Percentiles rank a stretch among this genome's conserved stretches.
These are phyloP conservation scores for Phytophthora tentaculata DNA, from an alignment of 352 stramenopile genomes.

Conservation along the genomic window DNA sequence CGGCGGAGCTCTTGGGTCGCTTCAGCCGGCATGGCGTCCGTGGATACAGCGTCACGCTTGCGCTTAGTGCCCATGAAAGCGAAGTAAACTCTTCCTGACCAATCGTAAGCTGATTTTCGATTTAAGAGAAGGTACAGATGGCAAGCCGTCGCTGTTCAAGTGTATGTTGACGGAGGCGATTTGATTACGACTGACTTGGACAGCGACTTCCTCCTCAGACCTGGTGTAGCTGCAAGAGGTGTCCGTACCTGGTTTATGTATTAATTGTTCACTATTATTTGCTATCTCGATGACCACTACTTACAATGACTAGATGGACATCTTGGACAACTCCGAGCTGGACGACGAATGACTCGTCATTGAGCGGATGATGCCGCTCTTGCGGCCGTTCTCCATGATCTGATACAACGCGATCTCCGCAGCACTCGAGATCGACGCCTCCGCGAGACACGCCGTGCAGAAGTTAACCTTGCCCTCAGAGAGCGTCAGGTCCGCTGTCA, in stretches of 20 bases:
- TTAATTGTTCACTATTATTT: too few species aligned
- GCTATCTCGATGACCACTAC: constrained; percentile 30
- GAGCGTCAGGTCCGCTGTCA: constrained; percentile 42
- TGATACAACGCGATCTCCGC: constrained; percentile 37
- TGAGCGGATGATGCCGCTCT: constrained; percentile 34
- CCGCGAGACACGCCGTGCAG: constrained; percentile 36
- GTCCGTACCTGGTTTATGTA: too few species aligned
- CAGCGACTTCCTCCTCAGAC: too few species aligned
- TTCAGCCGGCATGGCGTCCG: constrained; percentile 16
- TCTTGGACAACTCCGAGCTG: constrained; percentile 33
- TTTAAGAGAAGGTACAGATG: constrained; percentile 13
- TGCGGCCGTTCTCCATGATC: constrained; percentile 41
- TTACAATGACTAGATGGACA: constrained; percentile 29
- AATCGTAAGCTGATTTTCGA: constrained; percentile 1
- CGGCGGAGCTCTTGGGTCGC: constrained; percentile 21
- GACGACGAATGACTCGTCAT: constrained; percentile 35
- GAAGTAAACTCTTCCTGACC: constrained; percentile 12
- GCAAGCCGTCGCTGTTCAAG: constrained; percentile 1
- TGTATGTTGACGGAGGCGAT: constrained; percentile 1
- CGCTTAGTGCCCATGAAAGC: constrained; percentile 33
- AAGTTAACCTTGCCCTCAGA: constrained; percentile 46
- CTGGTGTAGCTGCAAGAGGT: background rate
- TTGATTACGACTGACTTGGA: background rate
- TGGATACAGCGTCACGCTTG: constrained; percentile 19
- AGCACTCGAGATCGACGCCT: constrained; percentile 27